phyloP scores from a whole-genome alignment of 169 alveolate genomes.

The Plasmodium knowlesi region DNA sequence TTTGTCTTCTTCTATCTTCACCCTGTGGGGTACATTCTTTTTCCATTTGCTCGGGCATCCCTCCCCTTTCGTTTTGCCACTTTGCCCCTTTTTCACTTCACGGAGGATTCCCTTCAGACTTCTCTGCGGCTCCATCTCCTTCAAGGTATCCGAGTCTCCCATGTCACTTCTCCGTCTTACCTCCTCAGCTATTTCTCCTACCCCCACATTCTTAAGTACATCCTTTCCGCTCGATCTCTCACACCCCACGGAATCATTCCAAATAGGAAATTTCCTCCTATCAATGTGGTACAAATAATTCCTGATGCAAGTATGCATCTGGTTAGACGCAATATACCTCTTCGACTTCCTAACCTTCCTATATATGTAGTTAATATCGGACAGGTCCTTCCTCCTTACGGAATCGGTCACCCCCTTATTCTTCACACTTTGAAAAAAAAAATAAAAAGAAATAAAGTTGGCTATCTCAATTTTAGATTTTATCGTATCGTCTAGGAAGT shows the following conservation, averaged over 20 bases:
- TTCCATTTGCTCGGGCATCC: not conserved
- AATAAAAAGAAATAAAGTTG: slow-evolving; percentile 65
- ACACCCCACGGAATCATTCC: not conserved
- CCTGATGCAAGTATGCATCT: slow-evolving; percentile 26
- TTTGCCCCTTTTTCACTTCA: not conserved
- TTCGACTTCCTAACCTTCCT: slow-evolving; percentile 7
- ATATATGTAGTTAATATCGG: slow-evolving; percentile 4
- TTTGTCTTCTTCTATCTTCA: not conserved
- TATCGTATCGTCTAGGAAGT: slow-evolving; percentile 11
- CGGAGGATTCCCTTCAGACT: not conserved
- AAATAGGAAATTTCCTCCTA: slow-evolving; percentile 22
- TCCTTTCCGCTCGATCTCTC: not conserved
- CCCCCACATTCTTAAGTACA: not conserved
- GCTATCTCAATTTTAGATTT: slow-evolving; percentile 54
- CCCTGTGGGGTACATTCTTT: not conserved
- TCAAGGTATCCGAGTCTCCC: not conserved
- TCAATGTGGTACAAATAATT: slow-evolving; percentile 61
- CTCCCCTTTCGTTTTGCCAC: not conserved
- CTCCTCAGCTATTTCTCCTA: not conserved
- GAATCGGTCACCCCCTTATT: not conserved
- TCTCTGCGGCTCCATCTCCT: not conserved
- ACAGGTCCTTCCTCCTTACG: not conserved
- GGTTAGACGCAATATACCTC: slow-evolving; percentile 18
- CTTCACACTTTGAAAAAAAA: slow-evolving; percentile 11
- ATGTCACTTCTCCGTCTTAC: not conserved